Base-by-base conservation (phyloP, 2,329 filamentous ascomycete species). In the Biscogniauxia sp. region DNA sequence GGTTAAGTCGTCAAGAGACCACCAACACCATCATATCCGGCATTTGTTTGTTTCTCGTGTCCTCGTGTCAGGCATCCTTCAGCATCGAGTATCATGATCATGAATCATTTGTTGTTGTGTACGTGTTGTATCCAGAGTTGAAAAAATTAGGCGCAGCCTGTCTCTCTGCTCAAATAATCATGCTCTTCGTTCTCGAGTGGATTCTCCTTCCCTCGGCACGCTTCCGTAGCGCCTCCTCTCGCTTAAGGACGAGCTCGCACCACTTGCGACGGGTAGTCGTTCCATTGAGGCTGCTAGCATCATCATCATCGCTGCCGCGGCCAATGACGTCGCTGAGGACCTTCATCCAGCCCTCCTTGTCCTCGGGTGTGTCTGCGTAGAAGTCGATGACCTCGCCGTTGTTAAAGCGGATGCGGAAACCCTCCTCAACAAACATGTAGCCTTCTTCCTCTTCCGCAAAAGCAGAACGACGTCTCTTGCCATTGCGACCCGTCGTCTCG, bases 341-440 rank as follows among this genome's bases (percentile, higher is more conserved):
- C 74, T 88, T 88, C 90, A 99, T 95, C 95, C 95, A 99, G 58
- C 88, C 90, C 53, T 97, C 92, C 78, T 98, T 99, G 72, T 95
- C 90, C 49, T 86, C 86, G 1, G 88, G 85, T 32, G 87, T 93
- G 76, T 98, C 94, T 72, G 94, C 95, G 73, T 99, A 98, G 75
- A 98, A 98, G 80, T 98, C 94, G 73, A 99, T 99, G 65, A 97
- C 88, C 78, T 99, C 95, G 63, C 95, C 95, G 72, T 99, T 99
- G 74, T 92, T 96, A 78, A 99, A 99, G 60, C 94, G 92, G 74
- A 99, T 96, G 50, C 95, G 92, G 88, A 99, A 99, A 2, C 95
- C 95, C 75, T 99, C 95, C 76, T 99, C 95, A 57, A 99, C 94
- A 75, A 99, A 99, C 91, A 97, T 97, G 81, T 99, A 99, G 51